These are phyloP conservation scores for Kernera saxatilis DNA, from an alignment of 345 rosid genomes.

Conservation along the genomic window DNA sequence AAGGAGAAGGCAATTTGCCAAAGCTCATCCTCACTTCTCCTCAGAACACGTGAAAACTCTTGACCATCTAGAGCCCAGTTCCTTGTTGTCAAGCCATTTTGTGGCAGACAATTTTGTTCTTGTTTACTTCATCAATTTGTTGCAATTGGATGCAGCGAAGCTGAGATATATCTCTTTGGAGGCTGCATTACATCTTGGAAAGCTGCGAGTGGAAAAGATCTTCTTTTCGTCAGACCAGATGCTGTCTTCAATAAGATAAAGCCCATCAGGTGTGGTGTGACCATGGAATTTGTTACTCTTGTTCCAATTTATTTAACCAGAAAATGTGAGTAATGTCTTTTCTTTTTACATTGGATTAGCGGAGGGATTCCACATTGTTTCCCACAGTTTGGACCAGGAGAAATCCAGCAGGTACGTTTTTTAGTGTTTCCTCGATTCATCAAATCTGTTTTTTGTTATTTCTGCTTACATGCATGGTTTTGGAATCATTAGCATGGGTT, in stretches of 20 bases:
- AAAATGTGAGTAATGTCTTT: neutral
- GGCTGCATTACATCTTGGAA: constrained; percentile 95
- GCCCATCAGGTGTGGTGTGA: constrained; percentile 61
- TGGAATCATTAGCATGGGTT: constrained; percentile 72
- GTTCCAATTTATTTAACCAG: neutral
- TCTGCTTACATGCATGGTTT: constrained; percentile 12
- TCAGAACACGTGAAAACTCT: constrained; percentile 47
- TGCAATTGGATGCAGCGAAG: constrained; percentile 51
- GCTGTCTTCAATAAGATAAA: constrained; percentile 90
- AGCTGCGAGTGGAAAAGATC: constrained; percentile 62
- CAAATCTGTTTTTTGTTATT: neutral
- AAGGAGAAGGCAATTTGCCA: constrained; percentile 88
- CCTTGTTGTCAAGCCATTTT: neutral
- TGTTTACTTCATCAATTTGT: neutral
- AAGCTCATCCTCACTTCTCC: constrained; percentile 75
- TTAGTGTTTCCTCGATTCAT: neutral
- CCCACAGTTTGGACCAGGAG: constrained; percentile 96
- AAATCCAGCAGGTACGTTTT: constrained; percentile 67
- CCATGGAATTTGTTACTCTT: neutral
- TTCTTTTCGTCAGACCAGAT: constrained; percentile 90
- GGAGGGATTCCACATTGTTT: constrained; percentile 98
- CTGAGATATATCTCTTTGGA: constrained; percentile 83
- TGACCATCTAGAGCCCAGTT: neutral
- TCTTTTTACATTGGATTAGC: constrained; percentile 33
- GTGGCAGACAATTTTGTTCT: too few relatives aligned